Base-by-base conservation (phyloP, 345 rosid genomes). In the Moricandia arvensis region DNA sequence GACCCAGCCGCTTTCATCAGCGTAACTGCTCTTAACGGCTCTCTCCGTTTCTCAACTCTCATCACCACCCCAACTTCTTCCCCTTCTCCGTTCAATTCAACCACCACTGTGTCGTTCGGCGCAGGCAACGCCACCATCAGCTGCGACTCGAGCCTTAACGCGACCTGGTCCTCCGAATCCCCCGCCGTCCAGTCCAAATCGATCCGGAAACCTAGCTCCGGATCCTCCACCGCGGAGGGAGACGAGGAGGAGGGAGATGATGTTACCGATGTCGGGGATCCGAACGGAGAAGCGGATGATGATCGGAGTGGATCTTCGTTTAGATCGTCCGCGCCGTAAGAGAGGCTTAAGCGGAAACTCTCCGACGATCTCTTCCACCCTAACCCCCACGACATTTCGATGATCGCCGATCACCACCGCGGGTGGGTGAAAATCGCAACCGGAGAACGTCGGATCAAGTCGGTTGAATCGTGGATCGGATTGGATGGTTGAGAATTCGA, bases 311-410 rank as follows among this genome's bases (percentile, higher is more conserved):
- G 84, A 76, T 87, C 88, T 16, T 87, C 90, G 17, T 72, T 80
- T 15, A 82, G 81, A 63, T 87, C 91, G 70, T 93, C 98, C 0
- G 85, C 76, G 5, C 98, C 97, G 69, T 92, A 95, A 0, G 82
- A 81, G 47, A 95, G 93, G 8, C 82, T 84, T 11, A 95, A 70
- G 33, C 88, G 95, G 86, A 92, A 91, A 80, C 75, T 78, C 83
- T 95, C 98, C 78, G 88, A 86, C 4, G 98, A 83, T 66, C 99
- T 82, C 80, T 92, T 93, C 99, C 99, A 95, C 37, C 99, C 97
- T 67, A 94, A 75, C 54, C 96, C 97, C 98, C 98, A 94, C 55
- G 98, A 95, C 99, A 95, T 95, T 8, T 33, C 63, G 61, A 37
- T 13, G 72, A 72, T 77, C 63, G 31, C 73, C 81, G 77, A 72